Evolutionary conservation across 2,329 filamentous ascomycete genomes (phyloP).

Genomic region (Colletotrichum sp.): DNA sequence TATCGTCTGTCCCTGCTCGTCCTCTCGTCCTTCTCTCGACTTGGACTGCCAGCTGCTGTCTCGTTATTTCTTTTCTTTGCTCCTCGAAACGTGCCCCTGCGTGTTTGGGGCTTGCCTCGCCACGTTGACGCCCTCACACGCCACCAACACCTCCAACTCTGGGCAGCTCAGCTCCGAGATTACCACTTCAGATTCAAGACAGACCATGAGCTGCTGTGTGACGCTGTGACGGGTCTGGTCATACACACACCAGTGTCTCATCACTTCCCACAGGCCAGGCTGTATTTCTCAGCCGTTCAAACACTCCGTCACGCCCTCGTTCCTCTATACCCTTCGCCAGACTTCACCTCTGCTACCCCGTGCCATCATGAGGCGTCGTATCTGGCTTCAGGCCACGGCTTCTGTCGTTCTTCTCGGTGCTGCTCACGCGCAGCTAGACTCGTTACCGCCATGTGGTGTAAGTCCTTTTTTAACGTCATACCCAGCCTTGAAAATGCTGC

Average conservation of each 20-base stretch:
- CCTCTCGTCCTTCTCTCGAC: not conserved
- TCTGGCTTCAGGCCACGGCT: not conserved
- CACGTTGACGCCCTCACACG: not conserved
- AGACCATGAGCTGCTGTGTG: conserved; percentile 11
- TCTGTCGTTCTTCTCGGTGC: not conserved
- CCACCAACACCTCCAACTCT: not conserved
- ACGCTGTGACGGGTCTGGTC: conserved; percentile 10
- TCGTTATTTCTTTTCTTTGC: not conserved
- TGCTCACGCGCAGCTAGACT: conserved; percentile 9
- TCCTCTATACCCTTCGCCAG: not conserved
- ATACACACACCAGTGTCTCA: not conserved
- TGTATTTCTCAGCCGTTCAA: not conserved
- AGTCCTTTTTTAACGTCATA: not conserved
- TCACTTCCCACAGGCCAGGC: not conserved
- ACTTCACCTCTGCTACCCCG: not conserved
- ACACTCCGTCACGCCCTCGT: not conserved
- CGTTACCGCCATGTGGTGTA: conserved; percentile 20
- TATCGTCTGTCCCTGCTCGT: not conserved
- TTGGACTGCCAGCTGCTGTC: not conserved
- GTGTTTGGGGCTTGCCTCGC: not conserved
- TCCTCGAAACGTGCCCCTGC: not conserved
- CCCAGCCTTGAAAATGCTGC: not conserved
- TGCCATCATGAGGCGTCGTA: not conserved
- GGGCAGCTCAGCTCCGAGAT: not conserved
- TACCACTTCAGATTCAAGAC: not conserved